Evolutionary conservation across 1,139 yeast species (phyloP).

Genomic region (Suhomyces guaymorum): DNA sequence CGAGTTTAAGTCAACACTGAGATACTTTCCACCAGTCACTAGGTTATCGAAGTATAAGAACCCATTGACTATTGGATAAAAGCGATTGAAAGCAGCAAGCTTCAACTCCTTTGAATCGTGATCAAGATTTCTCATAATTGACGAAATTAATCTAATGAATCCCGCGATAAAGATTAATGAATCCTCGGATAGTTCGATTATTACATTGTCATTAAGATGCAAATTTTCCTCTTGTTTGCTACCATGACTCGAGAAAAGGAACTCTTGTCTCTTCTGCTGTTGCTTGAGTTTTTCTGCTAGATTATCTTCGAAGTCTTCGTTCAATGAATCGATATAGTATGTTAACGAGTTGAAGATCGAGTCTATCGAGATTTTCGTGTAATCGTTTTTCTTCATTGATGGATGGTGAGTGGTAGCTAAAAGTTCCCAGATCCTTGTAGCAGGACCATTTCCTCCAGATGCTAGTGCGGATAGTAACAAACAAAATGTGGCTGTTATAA

Average conservation of each 20-base stretch:
- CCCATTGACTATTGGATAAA: slow-evolving; percentile 37
- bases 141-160: slow-evolving; percentile 50
- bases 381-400: slow-evolving; percentile 38
- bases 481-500: slow-evolving; percentile 82
- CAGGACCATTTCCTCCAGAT: slow-evolving; percentile 56
- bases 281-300: slow-evolving; percentile 32
- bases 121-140: slow-evolving; percentile 35
- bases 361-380: slow-evolving; percentile 56
- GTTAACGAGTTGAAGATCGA: slow-evolving; percentile 57
- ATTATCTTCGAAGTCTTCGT: slow-evolving; percentile 42
- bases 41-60: slow-evolving; percentile 46
- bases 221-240: slow-evolving; percentile 19
- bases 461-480: slow-evolving; percentile 76
- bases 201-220: slow-evolving; percentile 22
- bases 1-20: slow-evolving; percentile 17
- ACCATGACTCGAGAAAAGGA: slow-evolving; percentile 29
- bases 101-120: slow-evolving; percentile 32
- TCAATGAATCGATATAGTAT: slow-evolving; percentile 56
- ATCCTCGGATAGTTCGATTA: slow-evolving; percentile 74
- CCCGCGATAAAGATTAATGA: slow-evolving; percentile 77
- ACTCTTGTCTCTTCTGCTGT: slow-evolving; percentile 41
- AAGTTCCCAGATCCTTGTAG: slow-evolving; percentile 43
- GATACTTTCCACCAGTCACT: slow-evolving; percentile 25
- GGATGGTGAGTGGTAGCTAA: slow-evolving; percentile 30
- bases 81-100: slow-evolving; percentile 33